Evolutionary conservation across 371 early-diverging fungal species (phyloP).

Genomic region (Syncephalis plumigaleata): DNA sequence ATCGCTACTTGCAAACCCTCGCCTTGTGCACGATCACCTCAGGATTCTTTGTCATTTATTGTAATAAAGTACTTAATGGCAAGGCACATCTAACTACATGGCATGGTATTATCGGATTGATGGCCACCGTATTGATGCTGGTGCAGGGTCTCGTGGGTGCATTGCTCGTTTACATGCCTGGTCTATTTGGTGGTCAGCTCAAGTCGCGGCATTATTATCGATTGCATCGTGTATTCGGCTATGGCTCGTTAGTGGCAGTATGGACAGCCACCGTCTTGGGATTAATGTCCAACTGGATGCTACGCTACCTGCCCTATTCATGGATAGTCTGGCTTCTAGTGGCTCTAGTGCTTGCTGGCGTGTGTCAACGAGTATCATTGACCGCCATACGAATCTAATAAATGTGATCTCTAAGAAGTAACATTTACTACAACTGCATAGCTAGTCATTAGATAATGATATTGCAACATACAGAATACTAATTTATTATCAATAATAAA

Average conservation of each 20-base stretch:
- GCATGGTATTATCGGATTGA: neutral
- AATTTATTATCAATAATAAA: too few species aligned
- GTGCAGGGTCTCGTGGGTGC: neutral
- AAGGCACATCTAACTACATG: neutral
- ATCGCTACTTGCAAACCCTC: neutral
- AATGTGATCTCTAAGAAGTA: too few species aligned
- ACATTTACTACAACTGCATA: too few species aligned
- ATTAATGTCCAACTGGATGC: neutral
- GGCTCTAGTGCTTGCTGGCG: too few species aligned
- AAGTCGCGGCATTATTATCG: neutral
- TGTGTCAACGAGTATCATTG: too few species aligned
- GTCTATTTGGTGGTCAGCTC: neutral
- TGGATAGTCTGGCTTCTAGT: too few species aligned
- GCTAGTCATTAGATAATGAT: too few species aligned
- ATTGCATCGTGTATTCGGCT: neutral
- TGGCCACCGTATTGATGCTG: neutral
- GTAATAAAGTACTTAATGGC: neutral
- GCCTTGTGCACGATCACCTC: neutral
- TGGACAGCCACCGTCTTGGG: neutral
- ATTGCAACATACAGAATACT: too few species aligned
- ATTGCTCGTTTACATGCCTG: neutral
- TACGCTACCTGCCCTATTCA: too few species aligned
- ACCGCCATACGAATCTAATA: too few species aligned
- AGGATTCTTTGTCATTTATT: neutral
- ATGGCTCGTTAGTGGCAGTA: neutral